Conservation (phyloP, 129 eudicot species). For the Sambucus nigra region DNA sequence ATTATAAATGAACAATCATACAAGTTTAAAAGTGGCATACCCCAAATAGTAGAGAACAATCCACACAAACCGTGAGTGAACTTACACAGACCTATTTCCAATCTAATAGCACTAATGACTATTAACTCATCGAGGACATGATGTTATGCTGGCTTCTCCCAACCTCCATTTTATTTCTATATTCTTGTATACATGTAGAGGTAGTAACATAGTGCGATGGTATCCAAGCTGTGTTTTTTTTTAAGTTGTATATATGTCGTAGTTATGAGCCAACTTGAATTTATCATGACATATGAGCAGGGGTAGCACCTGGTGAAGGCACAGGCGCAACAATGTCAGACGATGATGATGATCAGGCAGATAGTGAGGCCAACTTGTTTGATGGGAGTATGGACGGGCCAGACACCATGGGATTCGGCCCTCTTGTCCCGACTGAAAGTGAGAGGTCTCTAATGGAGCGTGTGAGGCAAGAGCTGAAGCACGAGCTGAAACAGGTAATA, state of each 20-base stretch:
- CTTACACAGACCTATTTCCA: no score
- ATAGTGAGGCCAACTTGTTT: slow-evolving; percentile 59
- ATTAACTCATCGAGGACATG: no score
- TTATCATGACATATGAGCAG: slow-evolving; percentile 24
- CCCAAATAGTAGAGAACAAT: no score
- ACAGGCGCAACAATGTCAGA: slow-evolving; percentile 96
- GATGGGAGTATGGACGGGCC: slow-evolving; percentile 66
- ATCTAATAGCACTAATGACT: no score
- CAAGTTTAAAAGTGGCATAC: no score
- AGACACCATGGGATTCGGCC: slow-evolving; percentile 92
- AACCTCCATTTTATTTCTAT: neutral
- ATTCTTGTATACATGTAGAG: neutral
- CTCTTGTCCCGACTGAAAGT: slow-evolving; percentile 70
- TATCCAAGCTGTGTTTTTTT: neutral
- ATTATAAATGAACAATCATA: no score
- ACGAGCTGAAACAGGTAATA: slow-evolving; percentile 87
- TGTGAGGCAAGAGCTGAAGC: slow-evolving; percentile 88
- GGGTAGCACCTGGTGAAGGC: slow-evolving; percentile 84
- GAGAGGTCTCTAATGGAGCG: slow-evolving; percentile 91
- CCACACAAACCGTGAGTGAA: no score
- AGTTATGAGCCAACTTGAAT: no score
- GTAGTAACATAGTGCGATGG: no score
- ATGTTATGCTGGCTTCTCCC: neutral
- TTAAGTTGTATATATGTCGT: neutral
- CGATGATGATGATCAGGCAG: slow-evolving; percentile 80